Base-by-base conservation (phyloP, 2,329 filamentous ascomycete genomes). In the Diaporthe sp. region DNA sequence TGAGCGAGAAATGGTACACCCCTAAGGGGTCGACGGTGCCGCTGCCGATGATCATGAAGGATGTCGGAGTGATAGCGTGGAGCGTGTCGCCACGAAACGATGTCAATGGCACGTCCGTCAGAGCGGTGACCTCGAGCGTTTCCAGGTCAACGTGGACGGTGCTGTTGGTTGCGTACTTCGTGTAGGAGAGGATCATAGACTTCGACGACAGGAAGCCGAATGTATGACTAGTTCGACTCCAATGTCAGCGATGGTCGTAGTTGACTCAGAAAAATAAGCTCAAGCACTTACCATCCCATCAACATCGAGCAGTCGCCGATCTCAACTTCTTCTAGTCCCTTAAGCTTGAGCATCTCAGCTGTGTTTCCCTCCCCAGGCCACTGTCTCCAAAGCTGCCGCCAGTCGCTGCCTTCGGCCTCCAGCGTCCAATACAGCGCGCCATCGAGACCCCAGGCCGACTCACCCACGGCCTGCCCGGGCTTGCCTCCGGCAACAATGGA, bases 371-470 rank as follows among this genome's bases (percentile, higher is more conserved):
- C 75, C 0, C 79, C 80, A 1, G 82, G 79, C 6, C 76, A 72
- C 33, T 84, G 78, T 3, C 82, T 82, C 75, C 86, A 88, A 9
- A 90, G 79, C 69, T 88, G 87, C 74, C 87, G 86, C 73, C 85
- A 88, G 69, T 74, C 70, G 45, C 50, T 55, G 1, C 85, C 85
- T 1, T 81, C 83, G 1, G 78, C 79, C 78, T 90, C 88, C 55
- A 85, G 86, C 2, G 82, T 82, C 77, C 87, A 89, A 76, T 86
- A 89, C 4, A 90, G 78, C 8, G 81, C 81, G 1, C 86, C 87
- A 78, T 89, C 87, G 0, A 82, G 79, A 3, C 85, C 84, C 88
- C 89, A 90, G 77, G 85, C 84, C 6, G 87, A 88, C 77, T 90
- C 87, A 12, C 83, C 84, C n/a, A 87, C 83, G 35, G 87, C 86